phyloP scores from a whole-genome alignment of 2,329 filamentous ascomycete species.

The Paecilomyces fulvus region DNA sequence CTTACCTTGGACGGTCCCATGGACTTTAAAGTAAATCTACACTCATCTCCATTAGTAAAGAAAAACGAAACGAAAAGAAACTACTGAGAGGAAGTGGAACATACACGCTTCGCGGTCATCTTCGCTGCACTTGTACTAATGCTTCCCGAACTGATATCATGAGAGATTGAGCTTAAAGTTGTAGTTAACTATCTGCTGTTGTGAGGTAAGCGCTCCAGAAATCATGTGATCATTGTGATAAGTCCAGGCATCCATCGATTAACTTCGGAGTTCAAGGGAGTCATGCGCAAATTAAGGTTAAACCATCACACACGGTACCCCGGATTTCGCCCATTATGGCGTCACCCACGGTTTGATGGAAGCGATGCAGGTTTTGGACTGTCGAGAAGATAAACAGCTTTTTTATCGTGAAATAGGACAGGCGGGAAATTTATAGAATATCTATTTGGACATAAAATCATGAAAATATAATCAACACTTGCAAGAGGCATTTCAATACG shows the following conservation, averaged over 20 bases:
- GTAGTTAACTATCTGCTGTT: no score
- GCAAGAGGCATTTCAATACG: no score
- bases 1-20: conserved; percentile 63
- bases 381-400: no score
- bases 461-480: no score
- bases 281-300: background rate
- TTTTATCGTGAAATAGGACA: background rate
- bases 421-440: no score
- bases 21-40: conserved; percentile 41
- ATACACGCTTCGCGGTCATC: conserved; percentile 1
- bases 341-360: background rate
- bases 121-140: background rate
- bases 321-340: background rate
- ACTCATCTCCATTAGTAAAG: background rate
- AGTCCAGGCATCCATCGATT: background rate
- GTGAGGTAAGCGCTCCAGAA: no score
- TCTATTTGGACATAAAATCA: no score
- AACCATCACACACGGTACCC: background rate
- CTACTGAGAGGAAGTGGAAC: background rate
- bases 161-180: background rate
- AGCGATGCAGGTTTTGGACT: no score
- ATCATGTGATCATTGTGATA: background rate
- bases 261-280: background rate
- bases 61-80: background rate
- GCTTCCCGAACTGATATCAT: background rate